Evolutionary conservation across 495 filamentous ascomycete genomes (phyloP), one percentile per base, ranked within the genome.

Genomic region (Aspergillus incahuasiensis): DNA sequence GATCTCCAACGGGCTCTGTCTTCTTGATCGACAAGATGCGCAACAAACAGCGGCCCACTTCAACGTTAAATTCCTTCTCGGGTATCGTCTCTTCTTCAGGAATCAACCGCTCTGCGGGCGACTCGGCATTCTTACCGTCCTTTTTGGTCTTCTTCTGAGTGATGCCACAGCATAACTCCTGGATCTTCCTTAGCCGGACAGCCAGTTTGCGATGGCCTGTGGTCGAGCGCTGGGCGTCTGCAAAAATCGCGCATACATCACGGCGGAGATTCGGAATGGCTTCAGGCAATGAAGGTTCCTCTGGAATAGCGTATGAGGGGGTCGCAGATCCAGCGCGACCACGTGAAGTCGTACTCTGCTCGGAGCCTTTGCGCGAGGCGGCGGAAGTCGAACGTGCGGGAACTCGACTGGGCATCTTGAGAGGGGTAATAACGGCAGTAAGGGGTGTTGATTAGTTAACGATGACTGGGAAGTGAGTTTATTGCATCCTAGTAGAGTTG

Each of bases 131-230:
- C 42, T 74, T 71, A 5, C 55, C 60, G 52, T 76, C 71, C 58
- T 78, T 79, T 28, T 78, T 78, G 7, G 66, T 70, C 18, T 71
- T 68, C 52, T 79, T 77, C 51, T 73, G 76, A 6, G 77, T 81
- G 58, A 92, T 90, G 58, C 87, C 90, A 69, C 88, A 90, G 77
- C 90, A 96, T 40, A 84, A 77, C 65, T 97, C 94, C 61, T 96
- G 91, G 18, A 92, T 75, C 61, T 92, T 96, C 52, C 94, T 83
- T 46, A 95, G 76, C 21, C 84, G 91, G 48, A 96, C 86, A 18
- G 86, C 86, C 0, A 96, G 81, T 65, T 97, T 98, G 24, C 94
- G 79, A 65, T 97, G 95, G 1, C 87, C 87, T 0, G 91, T 90
- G 0, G 89, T 92, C 12, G 87, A 90, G 58, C 85, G 83, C 68